These are phyloP conservation scores for Moesziomyces sp. DNA, from an alignment of 1,284 basidiomycete genomes.

Conservation along the genomic window DNA sequence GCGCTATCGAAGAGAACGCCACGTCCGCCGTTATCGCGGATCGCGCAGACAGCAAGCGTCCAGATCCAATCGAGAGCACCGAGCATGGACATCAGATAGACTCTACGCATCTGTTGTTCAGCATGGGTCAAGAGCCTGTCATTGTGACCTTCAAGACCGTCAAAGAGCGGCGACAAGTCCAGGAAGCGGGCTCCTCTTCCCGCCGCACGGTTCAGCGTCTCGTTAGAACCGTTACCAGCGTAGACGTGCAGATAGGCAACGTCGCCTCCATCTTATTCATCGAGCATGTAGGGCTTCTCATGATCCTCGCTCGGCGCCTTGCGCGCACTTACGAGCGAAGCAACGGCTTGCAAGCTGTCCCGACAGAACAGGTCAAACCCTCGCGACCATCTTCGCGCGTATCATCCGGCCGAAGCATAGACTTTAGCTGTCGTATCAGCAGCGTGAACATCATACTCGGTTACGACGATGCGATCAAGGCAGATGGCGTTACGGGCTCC, in stretches of 20 bases:
- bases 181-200: conserved; percentile 1
- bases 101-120: conserved; percentile 17
- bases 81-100: background rate
- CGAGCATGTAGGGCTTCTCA: conserved; percentile 27
- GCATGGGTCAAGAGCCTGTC: conserved; percentile 25
- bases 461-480: conserved; percentile 29
- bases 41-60: background rate
- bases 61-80: background rate
- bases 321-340: background rate
- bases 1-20: conserved; percentile 23
- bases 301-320: conserved; percentile 6
- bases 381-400: background rate
- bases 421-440: conserved; percentile 13
- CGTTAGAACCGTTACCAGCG: conserved; percentile 20
- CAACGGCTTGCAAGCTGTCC: background rate
- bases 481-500: background rate
- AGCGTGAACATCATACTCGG: conserved; percentile 39
- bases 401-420: conserved; percentile 3
- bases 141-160: conserved; percentile 21
- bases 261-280: conserved; percentile 25
- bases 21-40: background rate
- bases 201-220: conserved; percentile 23
- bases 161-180: conserved; percentile 32
- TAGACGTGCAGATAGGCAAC: conserved; percentile 33
- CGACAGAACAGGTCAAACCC: background rate